phyloP scores from a whole-genome alignment of 129 eudicot genomes.

The Flaveria bidentis region DNA sequence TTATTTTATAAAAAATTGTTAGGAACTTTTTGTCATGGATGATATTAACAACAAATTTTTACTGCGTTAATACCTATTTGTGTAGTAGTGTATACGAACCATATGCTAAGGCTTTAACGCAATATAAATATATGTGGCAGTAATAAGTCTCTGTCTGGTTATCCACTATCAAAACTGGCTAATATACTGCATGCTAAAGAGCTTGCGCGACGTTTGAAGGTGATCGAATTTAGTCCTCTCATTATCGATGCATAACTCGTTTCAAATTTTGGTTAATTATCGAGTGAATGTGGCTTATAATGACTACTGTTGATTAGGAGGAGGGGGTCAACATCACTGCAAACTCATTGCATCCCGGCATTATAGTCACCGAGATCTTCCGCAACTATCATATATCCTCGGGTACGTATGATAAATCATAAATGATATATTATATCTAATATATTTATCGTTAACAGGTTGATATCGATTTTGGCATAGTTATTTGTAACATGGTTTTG shows the following conservation, averaged over 20 bases:
- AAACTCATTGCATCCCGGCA: constrained; percentile 37
- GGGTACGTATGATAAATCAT: constrained; percentile 7
- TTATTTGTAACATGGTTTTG: constrained; percentile 18
- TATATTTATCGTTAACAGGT: constrained; percentile 4
- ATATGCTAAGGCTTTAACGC: not conserved
- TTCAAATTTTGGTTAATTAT: not conserved
- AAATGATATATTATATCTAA: not conserved
- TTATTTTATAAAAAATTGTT: no score
- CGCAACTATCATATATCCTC: constrained; percentile 20
- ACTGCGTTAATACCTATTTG: no score
- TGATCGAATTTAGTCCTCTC: not conserved
- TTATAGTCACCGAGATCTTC: constrained; percentile 32
- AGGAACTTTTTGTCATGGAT: no score
- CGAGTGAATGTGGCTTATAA: not conserved
- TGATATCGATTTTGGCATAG: constrained; percentile 7
- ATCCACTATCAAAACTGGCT: constrained; percentile 38
- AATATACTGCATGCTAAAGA: constrained; percentile 40
- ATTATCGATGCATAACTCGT: not conserved
- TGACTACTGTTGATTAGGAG: constrained; percentile 13
- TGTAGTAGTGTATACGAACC: not conserved
- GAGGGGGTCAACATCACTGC: constrained; percentile 30
- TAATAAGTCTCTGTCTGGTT: constrained; percentile 13
- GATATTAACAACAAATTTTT: no score
- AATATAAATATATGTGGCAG: not conserved
- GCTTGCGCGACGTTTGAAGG: constrained; percentile 40